A percentile compares a stretch with the other conserved stretches of the same genome.
These are phyloP conservation scores for Phialemoniopsis sp. DNA, from an alignment of 2,329 filamentous ascomycete genomes.

Conservation along the genomic window DNA sequence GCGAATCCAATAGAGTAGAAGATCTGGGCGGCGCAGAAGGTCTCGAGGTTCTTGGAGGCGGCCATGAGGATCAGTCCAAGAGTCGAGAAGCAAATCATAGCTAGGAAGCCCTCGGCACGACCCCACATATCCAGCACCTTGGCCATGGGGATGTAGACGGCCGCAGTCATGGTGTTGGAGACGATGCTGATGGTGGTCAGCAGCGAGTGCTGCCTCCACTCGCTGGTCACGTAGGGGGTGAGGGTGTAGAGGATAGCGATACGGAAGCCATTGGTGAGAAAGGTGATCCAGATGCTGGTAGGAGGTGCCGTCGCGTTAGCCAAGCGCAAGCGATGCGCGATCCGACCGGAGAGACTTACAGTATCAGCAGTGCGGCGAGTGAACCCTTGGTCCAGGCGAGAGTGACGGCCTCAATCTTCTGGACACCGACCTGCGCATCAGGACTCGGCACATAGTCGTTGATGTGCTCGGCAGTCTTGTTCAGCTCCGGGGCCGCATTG, in stretches of 20 bases:
- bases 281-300: slow-evolving; percentile 30
- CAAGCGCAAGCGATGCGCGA: neutral
- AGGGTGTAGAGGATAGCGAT: slow-evolving; percentile 41
- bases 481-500: no score
- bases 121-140: slow-evolving; percentile 47
- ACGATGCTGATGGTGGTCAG: slow-evolving; percentile 62
- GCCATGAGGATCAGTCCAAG: slow-evolving; percentile 62
- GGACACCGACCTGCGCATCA: slow-evolving; percentile 33
- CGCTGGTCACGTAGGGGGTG: slow-evolving; percentile 61
- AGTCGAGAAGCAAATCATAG: slow-evolving; percentile 37
- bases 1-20: slow-evolving; percentile 53
- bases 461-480: no score
- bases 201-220: slow-evolving; percentile 60
- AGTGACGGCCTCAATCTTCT: slow-evolving; percentile 32
- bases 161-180: slow-evolving; percentile 37
- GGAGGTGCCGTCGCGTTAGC: neutral
- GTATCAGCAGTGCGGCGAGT: slow-evolving; percentile 34
- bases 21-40: slow-evolving; percentile 53
- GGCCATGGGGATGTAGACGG: slow-evolving; percentile 34
- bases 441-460: no score
- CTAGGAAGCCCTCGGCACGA: slow-evolving; percentile 38
- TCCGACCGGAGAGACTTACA: slow-evolving; percentile 25
- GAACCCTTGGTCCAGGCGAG: slow-evolving; percentile 30
- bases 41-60: slow-evolving; percentile 50
- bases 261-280: slow-evolving; percentile 32